Percentiles rank a stretch among this genome's conserved stretches.
phyloP scores from a whole-genome alignment of 1,139 yeast genomes.

The Hansenula sp. region DNA sequence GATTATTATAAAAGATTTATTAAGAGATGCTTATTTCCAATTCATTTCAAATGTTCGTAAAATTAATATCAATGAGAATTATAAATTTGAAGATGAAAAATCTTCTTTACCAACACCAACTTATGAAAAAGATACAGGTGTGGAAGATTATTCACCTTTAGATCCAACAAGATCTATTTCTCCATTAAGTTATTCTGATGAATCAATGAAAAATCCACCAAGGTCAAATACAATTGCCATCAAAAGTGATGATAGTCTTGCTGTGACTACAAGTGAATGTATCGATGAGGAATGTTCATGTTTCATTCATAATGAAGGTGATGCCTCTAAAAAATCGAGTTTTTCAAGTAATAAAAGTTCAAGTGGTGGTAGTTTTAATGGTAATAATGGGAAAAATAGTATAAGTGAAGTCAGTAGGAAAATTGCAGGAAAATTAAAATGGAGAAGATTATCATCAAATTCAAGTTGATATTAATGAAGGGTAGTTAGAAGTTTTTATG shows the following conservation, averaged over 20 bases:
- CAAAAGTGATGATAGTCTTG: background rate
- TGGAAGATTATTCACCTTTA: constrained; percentile 18
- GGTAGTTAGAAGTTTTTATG: background rate
- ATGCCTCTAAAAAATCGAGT: background rate
- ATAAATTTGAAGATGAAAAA: no score
- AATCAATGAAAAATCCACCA: background rate
- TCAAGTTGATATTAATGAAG: constrained; percentile 5
- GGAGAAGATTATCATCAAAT: constrained; percentile 25
- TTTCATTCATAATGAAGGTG: background rate
- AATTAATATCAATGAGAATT: background rate
- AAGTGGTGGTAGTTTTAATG: background rate
- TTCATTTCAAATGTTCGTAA: constrained; percentile 15
- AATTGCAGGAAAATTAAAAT: constrained; percentile 22
- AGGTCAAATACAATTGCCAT: background rate
- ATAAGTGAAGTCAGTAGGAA: constrained; percentile 20
- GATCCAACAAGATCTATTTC: constrained; percentile 15
- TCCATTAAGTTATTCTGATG: constrained; percentile 12
- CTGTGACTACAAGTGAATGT: background rate
- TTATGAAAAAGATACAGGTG: constrained; percentile 13
- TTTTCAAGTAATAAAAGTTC: background rate
- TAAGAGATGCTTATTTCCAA: constrained; percentile 21
- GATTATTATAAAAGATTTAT: constrained; percentile 16
- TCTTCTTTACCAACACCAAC: constrained; percentile 15
- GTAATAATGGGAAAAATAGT: constrained; percentile 7
- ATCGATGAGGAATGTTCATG: background rate